Conservation (phyloP, 768 basidiomycete species). For the Epithele typhae region DNA sequence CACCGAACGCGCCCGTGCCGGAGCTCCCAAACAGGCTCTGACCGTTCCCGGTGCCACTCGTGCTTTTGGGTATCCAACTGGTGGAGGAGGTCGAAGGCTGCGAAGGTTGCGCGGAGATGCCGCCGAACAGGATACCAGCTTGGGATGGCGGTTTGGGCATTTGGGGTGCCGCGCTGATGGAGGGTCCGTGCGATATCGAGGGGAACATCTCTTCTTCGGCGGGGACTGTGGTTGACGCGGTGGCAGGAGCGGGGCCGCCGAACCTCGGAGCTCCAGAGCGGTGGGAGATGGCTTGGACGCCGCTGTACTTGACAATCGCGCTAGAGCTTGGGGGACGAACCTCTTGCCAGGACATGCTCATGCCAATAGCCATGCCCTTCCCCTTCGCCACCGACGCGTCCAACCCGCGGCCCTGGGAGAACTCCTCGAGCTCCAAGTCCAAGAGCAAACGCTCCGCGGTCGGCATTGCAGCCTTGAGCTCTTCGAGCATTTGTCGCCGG, state of each 20-base stretch:
- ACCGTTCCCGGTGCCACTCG: neutral
- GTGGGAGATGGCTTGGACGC: conserved; percentile 24
- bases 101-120: neutral
- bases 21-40: neutral
- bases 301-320: conserved; percentile 2
- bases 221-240: neutral
- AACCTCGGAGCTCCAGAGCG: conserved; percentile 34
- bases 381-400: conserved; percentile 9
- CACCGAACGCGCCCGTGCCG: neutral
- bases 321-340: conserved; percentile 19
- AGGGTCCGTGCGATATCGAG: conserved; percentile 4
- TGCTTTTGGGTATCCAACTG: conserved; percentile 1
- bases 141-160: conserved; percentile 5
- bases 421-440: conserved; percentile 51
- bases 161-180: conserved; percentile 3
- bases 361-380: conserved; percentile 37
- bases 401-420: conserved; percentile 18
- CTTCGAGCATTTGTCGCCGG: conserved; percentile 67
- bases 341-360: conserved; percentile 68
- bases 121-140: conserved; percentile 13
- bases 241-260: conserved; percentile 25
- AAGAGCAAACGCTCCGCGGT: conserved; percentile 57
- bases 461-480: conserved; percentile 61
- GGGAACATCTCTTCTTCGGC: conserved; percentile 11
- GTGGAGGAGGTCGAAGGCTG: neutral